These are phyloP conservation scores for Neurospora sp. DNA, from an alignment of 495 filamentous ascomycete species.

Conservation along the genomic window DNA sequence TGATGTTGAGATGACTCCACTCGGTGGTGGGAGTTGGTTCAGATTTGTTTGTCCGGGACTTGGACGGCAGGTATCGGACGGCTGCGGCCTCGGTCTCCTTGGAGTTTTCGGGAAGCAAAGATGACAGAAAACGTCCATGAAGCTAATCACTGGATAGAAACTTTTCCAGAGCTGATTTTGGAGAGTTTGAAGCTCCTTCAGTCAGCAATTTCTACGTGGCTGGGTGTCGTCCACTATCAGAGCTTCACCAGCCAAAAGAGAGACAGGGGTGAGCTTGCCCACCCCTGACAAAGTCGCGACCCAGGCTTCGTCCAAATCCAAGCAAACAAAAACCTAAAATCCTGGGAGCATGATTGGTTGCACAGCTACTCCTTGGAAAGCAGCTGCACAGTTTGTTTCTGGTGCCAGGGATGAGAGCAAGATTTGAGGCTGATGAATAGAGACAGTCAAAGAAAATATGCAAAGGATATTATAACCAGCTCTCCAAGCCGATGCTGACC, in stretches of 20 bases:
- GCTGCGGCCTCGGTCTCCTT: no score
- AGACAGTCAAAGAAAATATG: background rate
- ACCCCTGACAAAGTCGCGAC: background rate
- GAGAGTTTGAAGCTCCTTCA: background rate
- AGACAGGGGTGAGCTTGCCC: background rate
- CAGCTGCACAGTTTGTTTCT: background rate
- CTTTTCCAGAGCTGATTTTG: background rate
- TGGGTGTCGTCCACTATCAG: slow-evolving; percentile 13
- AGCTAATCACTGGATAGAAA: background rate
- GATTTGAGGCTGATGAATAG: background rate
- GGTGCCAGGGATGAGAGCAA: background rate
- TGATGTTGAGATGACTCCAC: background rate
- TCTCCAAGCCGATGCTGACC: background rate
- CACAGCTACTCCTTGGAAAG: background rate
- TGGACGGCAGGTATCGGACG: background rate
- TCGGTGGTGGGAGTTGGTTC: background rate
- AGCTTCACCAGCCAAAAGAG: slow-evolving; percentile 5
- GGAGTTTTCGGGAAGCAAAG: no score
- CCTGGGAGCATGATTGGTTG: background rate
- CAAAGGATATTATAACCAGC: background rate
- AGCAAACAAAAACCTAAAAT: background rate
- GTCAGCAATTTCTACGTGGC: background rate
- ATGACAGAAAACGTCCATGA: background rate
- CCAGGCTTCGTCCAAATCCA: background rate
- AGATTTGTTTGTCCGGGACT: background rate